phyloP scores from a whole-genome alignment of 495 filamentous ascomycete genomes.

The Aspergillus panamensis region DNA sequence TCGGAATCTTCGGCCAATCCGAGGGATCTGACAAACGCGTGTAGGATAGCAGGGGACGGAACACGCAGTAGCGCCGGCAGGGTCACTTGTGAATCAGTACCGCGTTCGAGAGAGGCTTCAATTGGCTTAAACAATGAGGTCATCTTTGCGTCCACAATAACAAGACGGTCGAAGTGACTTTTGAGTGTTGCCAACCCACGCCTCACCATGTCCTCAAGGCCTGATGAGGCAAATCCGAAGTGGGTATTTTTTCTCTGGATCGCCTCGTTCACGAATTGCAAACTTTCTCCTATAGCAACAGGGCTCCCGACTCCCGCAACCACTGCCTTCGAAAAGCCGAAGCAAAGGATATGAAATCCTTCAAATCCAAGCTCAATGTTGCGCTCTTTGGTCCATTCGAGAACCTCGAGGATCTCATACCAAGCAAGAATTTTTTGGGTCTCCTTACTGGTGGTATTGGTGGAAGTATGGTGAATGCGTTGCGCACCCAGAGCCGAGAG shows the following conservation, averaged over 20 bases:
- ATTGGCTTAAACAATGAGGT: slow-evolving; percentile 25
- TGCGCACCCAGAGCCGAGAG: slow-evolving; percentile 29
- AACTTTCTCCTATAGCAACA: slow-evolving; percentile 25
- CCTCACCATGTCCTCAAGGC: slow-evolving; percentile 32
- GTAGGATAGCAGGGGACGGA: slow-evolving; percentile 45
- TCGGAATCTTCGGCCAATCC: slow-evolving; percentile 47
- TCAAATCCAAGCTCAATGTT: slow-evolving; percentile 39
- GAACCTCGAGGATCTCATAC: slow-evolving; percentile 34
- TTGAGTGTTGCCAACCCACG: slow-evolving; percentile 35
- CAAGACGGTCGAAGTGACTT: slow-evolving; percentile 37
- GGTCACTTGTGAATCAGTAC: slow-evolving; percentile 16
- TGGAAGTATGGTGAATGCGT: slow-evolving; percentile 17
- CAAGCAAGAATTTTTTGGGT: slow-evolving; percentile 40
- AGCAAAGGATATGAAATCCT: slow-evolving; percentile 47
- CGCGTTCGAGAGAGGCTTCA: slow-evolving; percentile 14
- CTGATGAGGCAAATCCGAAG: slow-evolving; percentile 1
- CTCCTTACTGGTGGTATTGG: slow-evolving; percentile 20
- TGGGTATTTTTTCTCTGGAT: slow-evolving; percentile 11
- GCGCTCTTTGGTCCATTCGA: slow-evolving; percentile 38
- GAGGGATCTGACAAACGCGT: slow-evolving; percentile 52
- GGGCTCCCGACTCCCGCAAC: slow-evolving; percentile 27
- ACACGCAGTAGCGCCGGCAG: slow-evolving; percentile 39
- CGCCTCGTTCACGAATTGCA: slow-evolving; percentile 20
- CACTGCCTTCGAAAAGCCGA: slow-evolving; percentile 42
- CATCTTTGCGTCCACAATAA: slow-evolving; percentile 29